These are phyloP conservation scores for Tylopilus sp. DNA, from an alignment of 1,284 basidiomycete species.

Conservation along the genomic window DNA sequence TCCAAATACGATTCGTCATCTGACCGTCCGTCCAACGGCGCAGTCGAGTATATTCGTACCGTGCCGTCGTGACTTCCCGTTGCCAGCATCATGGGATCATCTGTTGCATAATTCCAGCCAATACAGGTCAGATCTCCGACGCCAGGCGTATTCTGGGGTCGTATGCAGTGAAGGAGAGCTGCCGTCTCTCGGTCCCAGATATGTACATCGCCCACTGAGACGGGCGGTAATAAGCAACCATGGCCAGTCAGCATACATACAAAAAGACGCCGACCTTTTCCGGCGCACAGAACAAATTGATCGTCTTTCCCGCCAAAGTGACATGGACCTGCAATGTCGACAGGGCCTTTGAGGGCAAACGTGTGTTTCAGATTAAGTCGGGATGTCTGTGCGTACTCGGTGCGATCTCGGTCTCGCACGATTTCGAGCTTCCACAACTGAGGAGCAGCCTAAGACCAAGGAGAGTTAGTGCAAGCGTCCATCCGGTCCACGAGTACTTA, in stretches of 20 bases:
- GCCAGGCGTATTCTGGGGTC: constrained; percentile 40
- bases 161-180: constrained; percentile 60
- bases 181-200: constrained; percentile 82
- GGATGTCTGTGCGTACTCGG: constrained; percentile 37
- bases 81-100: constrained; percentile 72
- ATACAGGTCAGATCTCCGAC: constrained; percentile 71
- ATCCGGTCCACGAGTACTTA: constrained; percentile 21
- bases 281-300: constrained; percentile 71
- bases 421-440: constrained; percentile 75
- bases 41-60: constrained; percentile 63
- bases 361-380: constrained; percentile 61
- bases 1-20: constrained; percentile 30
- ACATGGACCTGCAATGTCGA: constrained; percentile 76
- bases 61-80: constrained; percentile 74
- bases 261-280: constrained; percentile 51
- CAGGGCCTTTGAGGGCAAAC: constrained; percentile 61
- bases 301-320: constrained; percentile 77
- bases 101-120: constrained; percentile 67
- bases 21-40: constrained; percentile 19
- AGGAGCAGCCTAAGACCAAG: constrained; percentile 56
- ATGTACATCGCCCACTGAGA: constrained; percentile 70
- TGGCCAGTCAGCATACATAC: neutral
- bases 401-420: constrained; percentile 46
- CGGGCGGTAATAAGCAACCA: constrained; percentile 5
- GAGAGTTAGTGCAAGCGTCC: constrained; percentile 4